Evolutionary conservation across 306 rosid genomes (phyloP).

Genomic region (Purshia tridentata): DNA sequence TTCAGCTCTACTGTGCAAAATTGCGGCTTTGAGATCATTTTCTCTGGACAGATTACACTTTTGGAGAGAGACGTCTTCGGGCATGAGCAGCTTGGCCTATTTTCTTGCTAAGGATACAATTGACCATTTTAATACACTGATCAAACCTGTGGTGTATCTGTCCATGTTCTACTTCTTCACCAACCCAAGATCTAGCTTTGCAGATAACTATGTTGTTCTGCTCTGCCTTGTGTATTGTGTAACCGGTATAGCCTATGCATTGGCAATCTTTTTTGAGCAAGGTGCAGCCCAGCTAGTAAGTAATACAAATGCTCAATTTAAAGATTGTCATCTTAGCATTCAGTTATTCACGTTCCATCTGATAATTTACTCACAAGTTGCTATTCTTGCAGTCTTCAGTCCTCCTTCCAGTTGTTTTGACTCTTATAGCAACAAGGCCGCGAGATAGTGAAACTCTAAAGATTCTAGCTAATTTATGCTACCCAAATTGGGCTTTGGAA

Average conservation of each 20-base stretch:
- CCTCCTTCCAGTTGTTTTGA: constrained; percentile 87
- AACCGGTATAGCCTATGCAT: constrained; percentile 85
- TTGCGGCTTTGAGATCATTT: constrained; percentile 91
- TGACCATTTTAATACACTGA: constrained; percentile 72
- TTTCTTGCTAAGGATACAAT: constrained; percentile 92
- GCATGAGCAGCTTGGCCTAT: constrained; percentile 96
- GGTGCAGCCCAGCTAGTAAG: constrained; percentile 97
- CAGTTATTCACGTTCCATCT: constrained; percentile 5
- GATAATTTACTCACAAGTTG: constrained; percentile 26
- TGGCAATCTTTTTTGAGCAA: constrained; percentile 76
- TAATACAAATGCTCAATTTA: background rate
- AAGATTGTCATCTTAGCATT: background rate
- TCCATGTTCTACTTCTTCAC: constrained; percentile 93
- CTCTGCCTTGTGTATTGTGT: constrained; percentile 90
- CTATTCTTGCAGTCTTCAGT: constrained; percentile 80
- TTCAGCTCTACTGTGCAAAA: constrained; percentile 92
- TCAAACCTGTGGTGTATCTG: constrained; percentile 89
- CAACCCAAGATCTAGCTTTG: constrained; percentile 82
- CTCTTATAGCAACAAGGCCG: constrained; percentile 75
- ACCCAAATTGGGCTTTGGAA: constrained; percentile 94
- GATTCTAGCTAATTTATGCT: constrained; percentile 63
- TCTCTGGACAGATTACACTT: constrained; percentile 73
- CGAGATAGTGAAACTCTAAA: constrained; percentile 49
- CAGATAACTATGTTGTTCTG: constrained; percentile 72
- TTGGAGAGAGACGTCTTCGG: constrained; percentile 93